Conservation (phyloP, 495 filamentous ascomycete species). For the Chaetomium fimeti region DNA sequence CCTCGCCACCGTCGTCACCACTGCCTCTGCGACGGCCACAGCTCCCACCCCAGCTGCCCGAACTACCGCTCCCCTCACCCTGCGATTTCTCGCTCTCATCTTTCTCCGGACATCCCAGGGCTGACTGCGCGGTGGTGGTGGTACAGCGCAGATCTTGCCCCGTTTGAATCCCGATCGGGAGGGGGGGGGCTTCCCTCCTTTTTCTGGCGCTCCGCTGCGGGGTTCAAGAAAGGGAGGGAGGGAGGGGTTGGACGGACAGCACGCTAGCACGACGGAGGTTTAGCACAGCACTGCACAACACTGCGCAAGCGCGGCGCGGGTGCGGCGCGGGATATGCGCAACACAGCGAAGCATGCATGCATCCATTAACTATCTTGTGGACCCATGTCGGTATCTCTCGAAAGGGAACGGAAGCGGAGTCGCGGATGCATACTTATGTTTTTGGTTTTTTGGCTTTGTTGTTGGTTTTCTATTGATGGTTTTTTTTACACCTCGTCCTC, state of each 20-base stretch:
- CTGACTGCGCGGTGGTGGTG: background rate
- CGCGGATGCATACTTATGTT: background rate
- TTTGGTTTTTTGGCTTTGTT: background rate
- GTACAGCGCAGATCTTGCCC: background rate
- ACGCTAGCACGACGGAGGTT: background rate
- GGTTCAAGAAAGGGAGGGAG: background rate
- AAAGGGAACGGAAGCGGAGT: background rate
- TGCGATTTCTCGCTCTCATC: background rate
- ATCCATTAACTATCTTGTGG: no score
- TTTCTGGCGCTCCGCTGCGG: background rate
- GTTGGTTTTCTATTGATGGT: background rate
- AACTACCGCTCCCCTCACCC: background rate
- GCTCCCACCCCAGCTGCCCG: background rate
- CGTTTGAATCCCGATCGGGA: background rate
- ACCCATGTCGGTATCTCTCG: slow-evolving; percentile 8
- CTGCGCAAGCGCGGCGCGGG: background rate
- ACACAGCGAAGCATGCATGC: background rate
- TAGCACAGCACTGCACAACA: background rate
- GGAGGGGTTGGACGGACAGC: background rate
- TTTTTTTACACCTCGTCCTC: background rate
- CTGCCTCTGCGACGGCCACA: background rate
- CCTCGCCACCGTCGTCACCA: background rate
- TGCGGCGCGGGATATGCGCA: no score
- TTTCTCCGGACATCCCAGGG: background rate
- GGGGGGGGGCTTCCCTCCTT: background rate